A percentile compares a stretch with the other conserved stretches of the same genome.
These are phyloP conservation scores for Sclerotinia glacialis DNA, from an alignment of 2,329 filamentous ascomycete genomes.

Conservation along the genomic window DNA sequence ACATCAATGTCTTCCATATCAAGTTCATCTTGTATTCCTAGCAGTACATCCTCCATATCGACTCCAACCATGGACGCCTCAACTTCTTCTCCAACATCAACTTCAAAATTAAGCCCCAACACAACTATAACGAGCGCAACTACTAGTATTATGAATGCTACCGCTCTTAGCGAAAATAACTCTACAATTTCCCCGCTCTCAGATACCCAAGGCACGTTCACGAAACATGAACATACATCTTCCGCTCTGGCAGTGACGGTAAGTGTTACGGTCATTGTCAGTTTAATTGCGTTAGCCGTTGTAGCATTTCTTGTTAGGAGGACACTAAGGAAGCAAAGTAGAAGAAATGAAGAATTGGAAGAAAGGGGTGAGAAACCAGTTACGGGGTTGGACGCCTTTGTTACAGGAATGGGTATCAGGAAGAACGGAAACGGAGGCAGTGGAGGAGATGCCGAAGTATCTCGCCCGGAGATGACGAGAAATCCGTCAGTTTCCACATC, in stretches of 20 bases:
- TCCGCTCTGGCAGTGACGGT: conserved; percentile 1
- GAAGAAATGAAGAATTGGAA: not conserved
- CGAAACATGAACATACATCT: conserved; percentile 2
- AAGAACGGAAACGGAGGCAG: not conserved
- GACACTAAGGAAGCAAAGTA: not conserved
- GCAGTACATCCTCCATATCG: not conserved
- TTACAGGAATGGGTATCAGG: not conserved
- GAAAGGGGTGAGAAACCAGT: not conserved
- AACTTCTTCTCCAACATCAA: not conserved
- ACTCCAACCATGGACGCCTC: not conserved
- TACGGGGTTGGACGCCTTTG: not conserved
- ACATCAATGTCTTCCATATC: not conserved
- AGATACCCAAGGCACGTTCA: not conserved
- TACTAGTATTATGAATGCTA: not conserved
- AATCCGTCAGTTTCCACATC: not conserved
- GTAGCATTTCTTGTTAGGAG: conserved; percentile 1
- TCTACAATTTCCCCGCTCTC: not conserved
- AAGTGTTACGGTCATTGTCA: not conserved
- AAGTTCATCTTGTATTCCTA: not conserved
- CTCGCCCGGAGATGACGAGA: not conserved
- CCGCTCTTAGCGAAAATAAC: not conserved
- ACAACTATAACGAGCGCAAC: not conserved
- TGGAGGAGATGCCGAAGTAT: not conserved
- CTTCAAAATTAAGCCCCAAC: not conserved
- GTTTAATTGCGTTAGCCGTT: not conserved